Conservation (phyloP, 2,329 filamentous ascomycete genomes). For the Venturia pyrina region DNA sequence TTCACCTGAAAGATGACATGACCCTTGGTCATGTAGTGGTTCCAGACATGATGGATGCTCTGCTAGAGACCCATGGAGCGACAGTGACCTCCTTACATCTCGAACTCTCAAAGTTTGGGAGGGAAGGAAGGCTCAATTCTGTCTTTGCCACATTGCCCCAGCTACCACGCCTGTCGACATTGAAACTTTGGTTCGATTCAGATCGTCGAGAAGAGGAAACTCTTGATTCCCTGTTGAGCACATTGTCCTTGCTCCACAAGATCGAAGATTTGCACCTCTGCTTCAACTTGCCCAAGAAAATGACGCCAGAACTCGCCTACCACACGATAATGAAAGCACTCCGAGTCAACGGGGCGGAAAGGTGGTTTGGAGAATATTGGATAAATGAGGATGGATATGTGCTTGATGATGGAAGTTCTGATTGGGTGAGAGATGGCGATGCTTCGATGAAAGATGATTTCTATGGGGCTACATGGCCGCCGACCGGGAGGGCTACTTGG, state of each 20-base stretch:
- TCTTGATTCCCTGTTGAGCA: background rate
- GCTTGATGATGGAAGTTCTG: background rate
- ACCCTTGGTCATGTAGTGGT: background rate
- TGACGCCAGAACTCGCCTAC: background rate
- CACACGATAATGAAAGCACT: background rate
- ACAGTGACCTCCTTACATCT: background rate
- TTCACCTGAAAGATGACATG: background rate
- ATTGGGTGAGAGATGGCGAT: background rate
- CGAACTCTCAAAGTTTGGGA: background rate
- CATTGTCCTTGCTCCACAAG: background rate
- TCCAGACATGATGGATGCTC: background rate
- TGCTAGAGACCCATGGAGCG: background rate
- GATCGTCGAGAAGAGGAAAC: background rate
- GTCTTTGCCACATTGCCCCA: background rate
- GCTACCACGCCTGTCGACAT: background rate
- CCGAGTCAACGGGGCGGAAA: background rate
- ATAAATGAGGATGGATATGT: background rate
- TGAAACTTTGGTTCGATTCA: background rate
- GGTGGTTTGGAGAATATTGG: background rate
- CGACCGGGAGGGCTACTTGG: background rate
- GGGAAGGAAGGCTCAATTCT: background rate
- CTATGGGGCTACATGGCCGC: background rate
- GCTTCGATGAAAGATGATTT: background rate
- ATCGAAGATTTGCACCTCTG: background rate
- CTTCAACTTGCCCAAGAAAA: background rate